These are phyloP conservation scores for Beauveria asiatica DNA, from an alignment of 2,329 filamentous ascomycete species.

Conservation along the genomic window DNA sequence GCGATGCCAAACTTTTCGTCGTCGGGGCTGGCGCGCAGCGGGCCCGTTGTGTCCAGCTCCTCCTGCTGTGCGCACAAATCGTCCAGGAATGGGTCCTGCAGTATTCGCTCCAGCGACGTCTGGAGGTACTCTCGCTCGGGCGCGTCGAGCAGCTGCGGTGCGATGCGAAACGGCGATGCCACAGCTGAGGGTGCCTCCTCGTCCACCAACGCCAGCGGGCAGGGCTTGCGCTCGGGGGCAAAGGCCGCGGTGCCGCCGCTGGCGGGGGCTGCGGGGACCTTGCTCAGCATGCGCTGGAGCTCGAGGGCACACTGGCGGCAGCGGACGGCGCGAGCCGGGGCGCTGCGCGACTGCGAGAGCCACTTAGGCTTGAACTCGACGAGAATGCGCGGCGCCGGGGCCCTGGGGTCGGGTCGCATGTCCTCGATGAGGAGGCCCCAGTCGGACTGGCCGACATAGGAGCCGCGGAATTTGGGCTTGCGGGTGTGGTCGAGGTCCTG, in stretches of 20 bases:
- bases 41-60: constrained; percentile 33
- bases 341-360: constrained; percentile 67
- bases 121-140: constrained; percentile 20
- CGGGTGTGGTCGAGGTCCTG: constrained; percentile 36
- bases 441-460: constrained; percentile 43
- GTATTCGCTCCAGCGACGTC: constrained; percentile 20
- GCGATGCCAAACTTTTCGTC: constrained; percentile 52
- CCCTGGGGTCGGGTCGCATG: constrained; percentile 39
- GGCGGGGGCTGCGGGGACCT: constrained; percentile 13
- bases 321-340: constrained; percentile 51
- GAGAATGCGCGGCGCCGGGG: constrained; percentile 26
- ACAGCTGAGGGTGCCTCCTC: constrained; percentile 36
- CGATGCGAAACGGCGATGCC: constrained; percentile 33
- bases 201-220: constrained; percentile 56
- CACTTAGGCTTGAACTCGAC: constrained; percentile 82
- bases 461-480: constrained; percentile 39
- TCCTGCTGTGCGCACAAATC: constrained; percentile 30
- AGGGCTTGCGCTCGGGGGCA: constrained; percentile 40
- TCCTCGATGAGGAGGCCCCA: constrained; percentile 66
- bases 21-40: constrained; percentile 32
- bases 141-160: constrained; percentile 23
- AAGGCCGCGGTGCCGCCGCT: constrained; percentile 13
- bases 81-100: constrained; percentile 27
- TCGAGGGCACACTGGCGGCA: constrained; percentile 67
- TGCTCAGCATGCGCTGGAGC: constrained; percentile 26